Evolutionary conservation across 371 early-diverging fungal genomes (phyloP).

Genomic region (Mortierella polycephala): DNA sequence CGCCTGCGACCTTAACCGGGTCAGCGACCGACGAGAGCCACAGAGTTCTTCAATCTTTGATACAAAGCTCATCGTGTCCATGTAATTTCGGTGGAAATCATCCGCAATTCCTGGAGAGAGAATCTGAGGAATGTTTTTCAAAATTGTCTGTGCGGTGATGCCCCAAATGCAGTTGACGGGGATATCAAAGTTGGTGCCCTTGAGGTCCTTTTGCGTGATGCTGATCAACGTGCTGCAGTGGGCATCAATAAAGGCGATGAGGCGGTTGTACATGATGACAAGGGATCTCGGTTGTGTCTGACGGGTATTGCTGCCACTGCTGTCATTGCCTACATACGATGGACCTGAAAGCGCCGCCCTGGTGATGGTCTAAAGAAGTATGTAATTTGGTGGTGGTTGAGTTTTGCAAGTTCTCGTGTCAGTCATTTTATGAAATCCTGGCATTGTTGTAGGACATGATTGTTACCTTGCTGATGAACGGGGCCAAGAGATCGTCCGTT

Average conservation of each 20-base stretch:
- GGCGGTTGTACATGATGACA: slow-evolving; percentile 64
- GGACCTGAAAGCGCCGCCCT: slow-evolving; percentile 22
- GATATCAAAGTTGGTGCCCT: slow-evolving; percentile 75
- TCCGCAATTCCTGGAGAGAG: slow-evolving; percentile 81
- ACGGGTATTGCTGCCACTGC: slow-evolving; percentile 3
- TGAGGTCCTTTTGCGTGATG: slow-evolving; percentile 71
- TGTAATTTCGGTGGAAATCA: slow-evolving; percentile 79
- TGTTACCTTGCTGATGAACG: slow-evolving; percentile 64
- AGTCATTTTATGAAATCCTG: background rate
- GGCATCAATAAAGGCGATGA: slow-evolving; percentile 64
- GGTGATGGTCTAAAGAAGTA: slow-evolving; percentile 50
- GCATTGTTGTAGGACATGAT: background rate
- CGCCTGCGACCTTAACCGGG: slow-evolving; percentile 68
- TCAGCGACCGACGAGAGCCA: slow-evolving; percentile 59
- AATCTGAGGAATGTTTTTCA: slow-evolving; percentile 63
- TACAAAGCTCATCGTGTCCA: slow-evolving; percentile 73
- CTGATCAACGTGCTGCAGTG: slow-evolving; percentile 68
- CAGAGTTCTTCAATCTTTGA: slow-evolving; percentile 66
- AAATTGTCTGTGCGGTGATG: slow-evolving; percentile 62
- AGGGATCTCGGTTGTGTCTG: slow-evolving; percentile 52
- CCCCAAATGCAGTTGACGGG: slow-evolving; percentile 77
- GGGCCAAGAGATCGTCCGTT: slow-evolving; percentile 66
- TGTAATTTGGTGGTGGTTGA: background rate
- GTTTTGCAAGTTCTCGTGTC: background rate
- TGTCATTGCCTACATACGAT: background rate